These are phyloP conservation scores for Tulasnella sp. DNA, from an alignment of 768 basidiomycete genomes.

Conservation along the genomic window DNA sequence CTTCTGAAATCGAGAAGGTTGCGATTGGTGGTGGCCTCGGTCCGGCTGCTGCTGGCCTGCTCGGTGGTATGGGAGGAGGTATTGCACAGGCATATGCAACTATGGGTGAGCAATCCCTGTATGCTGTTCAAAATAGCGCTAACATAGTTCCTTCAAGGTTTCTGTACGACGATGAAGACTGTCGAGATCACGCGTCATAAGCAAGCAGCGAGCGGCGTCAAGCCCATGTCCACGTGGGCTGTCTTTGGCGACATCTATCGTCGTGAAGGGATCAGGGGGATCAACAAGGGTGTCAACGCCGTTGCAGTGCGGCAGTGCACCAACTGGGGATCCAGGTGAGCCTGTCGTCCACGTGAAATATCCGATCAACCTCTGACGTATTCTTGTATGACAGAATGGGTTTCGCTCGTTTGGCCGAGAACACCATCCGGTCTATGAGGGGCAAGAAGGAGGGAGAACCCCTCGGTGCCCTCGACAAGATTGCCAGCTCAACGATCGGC, in stretches of 20 bases:
- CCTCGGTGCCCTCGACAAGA: slow-evolving; percentile 71
- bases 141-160: slow-evolving; percentile 40
- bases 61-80: slow-evolving; percentile 97
- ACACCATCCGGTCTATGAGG: slow-evolving; percentile 56
- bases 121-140: background rate
- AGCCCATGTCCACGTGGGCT: slow-evolving; percentile 85
- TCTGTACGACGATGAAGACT: slow-evolving; percentile 99
- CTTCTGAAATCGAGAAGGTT: slow-evolving; percentile 81
- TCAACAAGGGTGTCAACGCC: slow-evolving; percentile 98
- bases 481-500: slow-evolving; percentile 67
- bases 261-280: slow-evolving; percentile 83
- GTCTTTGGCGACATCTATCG: slow-evolving; percentile 93
- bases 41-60: slow-evolving; percentile 70
- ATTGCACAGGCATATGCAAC: slow-evolving; percentile 96
- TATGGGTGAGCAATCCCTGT: slow-evolving; percentile 61
- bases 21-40: slow-evolving; percentile 53
- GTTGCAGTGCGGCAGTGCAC: slow-evolving; percentile 86
- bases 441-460: slow-evolving; percentile 70
- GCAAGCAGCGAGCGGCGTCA: slow-evolving; percentile 67
- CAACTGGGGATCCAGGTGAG: slow-evolving; percentile 84
- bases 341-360: background rate
- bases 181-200: slow-evolving; percentile 95
- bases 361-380: background rate
- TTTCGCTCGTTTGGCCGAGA: slow-evolving; percentile 86
- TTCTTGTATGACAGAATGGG: slow-evolving; percentile 63